Evolutionary conservation across 371 early-diverging fungal genomes (phyloP), one percentile per base, ranked within the genome.

Genomic region (Mortierella sp.): DNA sequence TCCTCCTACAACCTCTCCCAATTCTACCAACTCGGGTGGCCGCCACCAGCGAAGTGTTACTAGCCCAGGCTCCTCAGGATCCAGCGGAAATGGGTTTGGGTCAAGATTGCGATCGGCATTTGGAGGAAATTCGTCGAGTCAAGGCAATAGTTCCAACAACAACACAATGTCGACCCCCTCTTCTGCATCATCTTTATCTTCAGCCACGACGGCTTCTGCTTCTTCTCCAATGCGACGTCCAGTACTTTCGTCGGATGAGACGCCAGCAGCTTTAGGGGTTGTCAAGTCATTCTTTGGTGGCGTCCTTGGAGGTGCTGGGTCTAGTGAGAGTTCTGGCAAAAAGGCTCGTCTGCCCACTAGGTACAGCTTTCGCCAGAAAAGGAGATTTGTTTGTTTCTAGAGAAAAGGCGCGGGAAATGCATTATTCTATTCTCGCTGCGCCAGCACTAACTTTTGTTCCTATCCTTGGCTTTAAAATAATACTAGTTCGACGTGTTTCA

Each of bases 401-500:
- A 50, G 48, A 54, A 64, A 57, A 31, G 44, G 21, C 14, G 51
- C 24, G 34, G 2, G 61, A 19, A 48, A 71, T 24, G 50, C 28
- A 10, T 16, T 3, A 4, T 14, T 14, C 5, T 14, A 9, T 26
- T n/a, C 43, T 34, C 34, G 8, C 14, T 50, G 2, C 24, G 28
- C 44, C 28, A 34, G 28, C 34, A 55, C 59, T 19, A 74, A 37
- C 53, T 48, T n/a, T n/a, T 26, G 24, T 46, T 24, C 50, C 48
- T 19, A 1, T 34, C 26, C 21, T 69, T 59, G 54, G 61, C 21
- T n/a, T 53, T 53, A 5, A 19, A 71, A 10, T 53, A 57, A 19
- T 61, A 37, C 2, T 55, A 75, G 77, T 53, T 89, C 90, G 31
- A 93, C 95, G 24, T 97, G 98, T 77, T 95, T 98, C 80, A 98